These are phyloP conservation scores for Pholiota molesta DNA, from an alignment of 768 basidiomycete genomes.

Conservation along the genomic window DNA sequence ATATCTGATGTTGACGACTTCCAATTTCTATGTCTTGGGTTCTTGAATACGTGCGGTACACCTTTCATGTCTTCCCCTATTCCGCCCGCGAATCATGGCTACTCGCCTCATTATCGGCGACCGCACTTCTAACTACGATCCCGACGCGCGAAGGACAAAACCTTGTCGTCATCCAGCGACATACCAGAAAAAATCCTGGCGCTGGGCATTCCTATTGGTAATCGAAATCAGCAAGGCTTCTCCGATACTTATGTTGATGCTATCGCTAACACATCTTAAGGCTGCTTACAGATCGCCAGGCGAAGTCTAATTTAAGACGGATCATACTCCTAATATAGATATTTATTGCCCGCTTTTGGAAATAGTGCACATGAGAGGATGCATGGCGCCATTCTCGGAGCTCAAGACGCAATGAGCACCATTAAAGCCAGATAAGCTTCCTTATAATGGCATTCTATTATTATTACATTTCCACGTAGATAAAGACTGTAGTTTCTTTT, in stretches of 20 bases:
- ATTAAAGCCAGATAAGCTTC: background rate
- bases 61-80: background rate
- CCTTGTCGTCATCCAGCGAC: background rate
- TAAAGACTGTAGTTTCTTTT: background rate
- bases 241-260: slow-evolving; percentile 40
- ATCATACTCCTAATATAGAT: slow-evolving; percentile 16
- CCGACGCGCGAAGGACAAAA: background rate
- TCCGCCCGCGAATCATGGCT: background rate
- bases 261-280: too few relatives aligned
- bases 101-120: background rate
- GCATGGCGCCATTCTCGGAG: slow-evolving; percentile 28
- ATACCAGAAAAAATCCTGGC: background rate
- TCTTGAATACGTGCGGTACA: background rate
- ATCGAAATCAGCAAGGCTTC: background rate
- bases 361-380: background rate
- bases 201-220: background rate
- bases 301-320: slow-evolving; percentile 1
- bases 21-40: background rate
- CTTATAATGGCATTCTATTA: background rate
- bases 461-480: background rate
- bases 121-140: background rate
- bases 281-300: too few relatives aligned
- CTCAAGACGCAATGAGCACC: slow-evolving; percentile 22
- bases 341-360: slow-evolving; percentile 16
- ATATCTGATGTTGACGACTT: background rate